Conservation (phyloP, 225 moss, liverwort and hornwort species). For the Sphagnum tenellum region DNA sequence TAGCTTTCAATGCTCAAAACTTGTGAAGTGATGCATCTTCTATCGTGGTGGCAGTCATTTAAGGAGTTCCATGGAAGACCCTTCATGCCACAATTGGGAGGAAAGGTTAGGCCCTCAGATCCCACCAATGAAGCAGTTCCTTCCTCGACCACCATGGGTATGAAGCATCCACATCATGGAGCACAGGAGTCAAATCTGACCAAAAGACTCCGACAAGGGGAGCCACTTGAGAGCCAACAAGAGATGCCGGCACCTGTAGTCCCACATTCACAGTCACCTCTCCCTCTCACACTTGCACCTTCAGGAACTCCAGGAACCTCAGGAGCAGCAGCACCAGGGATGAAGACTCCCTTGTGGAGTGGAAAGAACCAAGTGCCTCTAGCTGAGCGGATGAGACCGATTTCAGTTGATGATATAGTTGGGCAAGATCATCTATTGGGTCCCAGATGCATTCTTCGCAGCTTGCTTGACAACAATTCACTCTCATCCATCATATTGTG, state of each 20-base stretch:
- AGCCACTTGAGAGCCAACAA: conserved; percentile 24
- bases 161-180: conserved; percentile 23
- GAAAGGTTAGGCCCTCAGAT: conserved; percentile 21
- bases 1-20: too few relatives aligned
- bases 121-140: conserved; percentile 16
- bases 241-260: conserved; percentile 25
- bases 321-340: conserved; percentile 10
- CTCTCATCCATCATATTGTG: conserved; percentile 67
- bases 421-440: conserved; percentile 78
- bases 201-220: conserved; percentile 30
- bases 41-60: too few relatives aligned
- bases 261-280: conserved; percentile 21
- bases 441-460: conserved; percentile 57
- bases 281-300: neutral
- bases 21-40: too few relatives aligned
- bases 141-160: conserved; percentile 15
- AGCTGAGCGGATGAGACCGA: conserved; percentile 77
- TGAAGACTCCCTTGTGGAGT: neutral
- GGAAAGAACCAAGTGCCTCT: conserved; percentile 48
- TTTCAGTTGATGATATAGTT: conserved; percentile 49
- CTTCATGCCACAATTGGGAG: conserved; percentile 12
- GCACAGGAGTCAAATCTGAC: conserved; percentile 15
- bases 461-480: conserved; percentile 53
- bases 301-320: too few relatives aligned
- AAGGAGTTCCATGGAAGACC: too few relatives aligned